Evolutionary conservation across 2,329 filamentous ascomycete species (phyloP).

Genomic region (Ophiostoma sp.): DNA sequence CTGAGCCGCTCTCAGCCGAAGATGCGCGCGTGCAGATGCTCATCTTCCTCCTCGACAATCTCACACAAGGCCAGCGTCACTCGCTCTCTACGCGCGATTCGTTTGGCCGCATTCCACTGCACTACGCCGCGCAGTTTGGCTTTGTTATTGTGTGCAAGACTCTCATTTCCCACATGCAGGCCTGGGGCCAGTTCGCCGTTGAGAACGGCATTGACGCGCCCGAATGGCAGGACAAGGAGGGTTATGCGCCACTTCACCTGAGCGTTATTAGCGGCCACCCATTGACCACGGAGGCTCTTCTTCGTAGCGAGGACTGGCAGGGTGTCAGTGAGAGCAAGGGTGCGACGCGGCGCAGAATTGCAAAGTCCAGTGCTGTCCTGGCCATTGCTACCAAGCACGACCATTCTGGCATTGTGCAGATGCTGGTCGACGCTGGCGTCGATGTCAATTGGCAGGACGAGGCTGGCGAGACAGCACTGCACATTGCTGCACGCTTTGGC

Average conservation of each 20-base stretch:
- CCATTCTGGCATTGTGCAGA: slow-evolving; percentile 74
- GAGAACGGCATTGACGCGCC: slow-evolving; percentile 79
- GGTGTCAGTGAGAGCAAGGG: slow-evolving; percentile 58
- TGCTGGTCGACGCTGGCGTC: slow-evolving; percentile 83
- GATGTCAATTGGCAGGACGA: slow-evolving; percentile 92
- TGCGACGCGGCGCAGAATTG: slow-evolving; percentile 61
- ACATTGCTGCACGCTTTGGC: slow-evolving; percentile 84
- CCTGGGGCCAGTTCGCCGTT: slow-evolving; percentile 82
- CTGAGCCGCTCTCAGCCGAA: slow-evolving; percentile 58
- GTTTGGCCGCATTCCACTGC: slow-evolving; percentile 77
- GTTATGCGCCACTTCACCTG: slow-evolving; percentile 84
- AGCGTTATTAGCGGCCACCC: slow-evolving; percentile 88
- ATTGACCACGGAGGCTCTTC: slow-evolving; percentile 72
- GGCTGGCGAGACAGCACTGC: slow-evolving; percentile 83
- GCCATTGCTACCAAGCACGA: slow-evolving; percentile 85
- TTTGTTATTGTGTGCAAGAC: slow-evolving; percentile 86
- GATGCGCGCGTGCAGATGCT: slow-evolving; percentile 71
- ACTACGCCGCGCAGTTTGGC: slow-evolving; percentile 92
- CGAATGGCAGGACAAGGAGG: slow-evolving; percentile 88
- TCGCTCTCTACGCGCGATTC: slow-evolving; percentile 67
- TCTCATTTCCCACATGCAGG: slow-evolving; percentile 81
- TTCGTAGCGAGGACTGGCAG: slow-evolving; percentile 75
- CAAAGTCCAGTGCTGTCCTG: slow-evolving; percentile 81
- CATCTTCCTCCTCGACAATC: slow-evolving; percentile 57
- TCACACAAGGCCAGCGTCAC: slow-evolving; percentile 61